Evolutionary conservation across 768 basidiomycete genomes (phyloP).

Genomic region (Neoboletus magnificus): DNA sequence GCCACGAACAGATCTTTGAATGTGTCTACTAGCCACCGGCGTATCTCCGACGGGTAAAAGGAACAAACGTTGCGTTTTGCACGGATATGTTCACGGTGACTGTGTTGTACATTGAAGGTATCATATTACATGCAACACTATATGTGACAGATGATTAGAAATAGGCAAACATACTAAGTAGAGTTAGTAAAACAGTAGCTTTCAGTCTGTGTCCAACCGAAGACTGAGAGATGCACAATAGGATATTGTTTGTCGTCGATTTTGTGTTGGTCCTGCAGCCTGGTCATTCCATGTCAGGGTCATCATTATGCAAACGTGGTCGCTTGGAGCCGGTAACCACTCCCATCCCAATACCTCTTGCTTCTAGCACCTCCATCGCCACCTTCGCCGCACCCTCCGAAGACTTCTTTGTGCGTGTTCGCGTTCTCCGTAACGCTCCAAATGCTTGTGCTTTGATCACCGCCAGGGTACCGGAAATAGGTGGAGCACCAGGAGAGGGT

Average conservation of each 20-base stretch:
- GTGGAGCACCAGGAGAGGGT: slow-evolving; percentile 44
- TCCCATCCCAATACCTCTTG: slow-evolving; percentile 66
- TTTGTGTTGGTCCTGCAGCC: slow-evolving; percentile 11
- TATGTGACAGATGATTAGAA: slow-evolving; percentile 32
- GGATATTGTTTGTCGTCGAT: slow-evolving; percentile 26
- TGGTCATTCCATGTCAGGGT: slow-evolving; percentile 40
- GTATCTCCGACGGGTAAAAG: slow-evolving; percentile 12
- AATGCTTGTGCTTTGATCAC: slow-evolving; percentile 92
- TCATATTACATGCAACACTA: slow-evolving; percentile 39
- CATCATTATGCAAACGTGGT: slow-evolving; percentile 51
- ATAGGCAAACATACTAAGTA: slow-evolving; percentile 32
- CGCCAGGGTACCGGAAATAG: slow-evolving; percentile 76
- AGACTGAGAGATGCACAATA: slow-evolving; percentile 27
- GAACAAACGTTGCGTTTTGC: neutral
- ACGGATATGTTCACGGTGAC: slow-evolving; percentile 8
- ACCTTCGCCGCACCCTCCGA: slow-evolving; percentile 70
- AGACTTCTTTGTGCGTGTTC: slow-evolving; percentile 67
- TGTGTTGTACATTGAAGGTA: slow-evolving; percentile 30
- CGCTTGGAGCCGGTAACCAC: slow-evolving; percentile 36
- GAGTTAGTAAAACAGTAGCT: slow-evolving; percentile 31
- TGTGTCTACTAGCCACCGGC: neutral
- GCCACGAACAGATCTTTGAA: slow-evolving; percentile 11
- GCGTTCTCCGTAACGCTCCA: slow-evolving; percentile 76
- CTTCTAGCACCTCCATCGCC: slow-evolving; percentile 78
- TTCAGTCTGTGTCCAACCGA: slow-evolving; percentile 26